These are phyloP conservation scores for Sophora flavescens DNA, from an alignment of 306 rosid genomes.

Conservation along the genomic window DNA sequence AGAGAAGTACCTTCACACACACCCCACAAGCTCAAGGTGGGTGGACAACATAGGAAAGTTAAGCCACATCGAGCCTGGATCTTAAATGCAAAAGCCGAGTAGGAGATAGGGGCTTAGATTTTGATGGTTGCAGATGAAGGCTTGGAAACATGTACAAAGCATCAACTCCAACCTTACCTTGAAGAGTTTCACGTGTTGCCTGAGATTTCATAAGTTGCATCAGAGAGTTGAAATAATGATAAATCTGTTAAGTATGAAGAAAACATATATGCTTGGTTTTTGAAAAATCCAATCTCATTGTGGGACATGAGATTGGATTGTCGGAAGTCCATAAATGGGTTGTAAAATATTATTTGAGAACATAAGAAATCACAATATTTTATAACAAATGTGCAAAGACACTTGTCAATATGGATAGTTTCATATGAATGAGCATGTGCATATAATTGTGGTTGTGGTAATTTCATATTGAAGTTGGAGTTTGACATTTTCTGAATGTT, in stretches of 20 bases:
- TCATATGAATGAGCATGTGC: not conserved
- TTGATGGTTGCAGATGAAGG: too few species aligned
- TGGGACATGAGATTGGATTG: not conserved
- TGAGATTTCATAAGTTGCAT: not conserved
- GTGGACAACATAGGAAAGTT: too few species aligned
- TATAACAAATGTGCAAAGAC: not conserved
- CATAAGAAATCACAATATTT: not conserved
- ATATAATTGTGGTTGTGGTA: not conserved
- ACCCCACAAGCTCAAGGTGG: too few species aligned
- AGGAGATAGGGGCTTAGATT: too few species aligned
- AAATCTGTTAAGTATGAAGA: not conserved
- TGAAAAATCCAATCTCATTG: not conserved
- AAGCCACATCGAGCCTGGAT: too few species aligned
- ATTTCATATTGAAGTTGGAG: slow-evolving; percentile 14
- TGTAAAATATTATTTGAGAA: slow-evolving; percentile 14
- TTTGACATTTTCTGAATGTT: slow-evolving; percentile 1
- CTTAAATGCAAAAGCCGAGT: too few species aligned
- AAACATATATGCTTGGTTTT: not conserved
- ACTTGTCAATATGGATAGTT: not conserved
- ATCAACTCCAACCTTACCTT: too few species aligned
- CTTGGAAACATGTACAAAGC: too few species aligned
- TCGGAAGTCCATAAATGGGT: not conserved
- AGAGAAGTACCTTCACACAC: too few species aligned
- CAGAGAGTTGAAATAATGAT: slow-evolving; percentile 19
- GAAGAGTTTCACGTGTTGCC: too few species aligned